Conservation (phyloP, 163 green algal genomes). For the Trebouxiophyceae sp. region DNA sequence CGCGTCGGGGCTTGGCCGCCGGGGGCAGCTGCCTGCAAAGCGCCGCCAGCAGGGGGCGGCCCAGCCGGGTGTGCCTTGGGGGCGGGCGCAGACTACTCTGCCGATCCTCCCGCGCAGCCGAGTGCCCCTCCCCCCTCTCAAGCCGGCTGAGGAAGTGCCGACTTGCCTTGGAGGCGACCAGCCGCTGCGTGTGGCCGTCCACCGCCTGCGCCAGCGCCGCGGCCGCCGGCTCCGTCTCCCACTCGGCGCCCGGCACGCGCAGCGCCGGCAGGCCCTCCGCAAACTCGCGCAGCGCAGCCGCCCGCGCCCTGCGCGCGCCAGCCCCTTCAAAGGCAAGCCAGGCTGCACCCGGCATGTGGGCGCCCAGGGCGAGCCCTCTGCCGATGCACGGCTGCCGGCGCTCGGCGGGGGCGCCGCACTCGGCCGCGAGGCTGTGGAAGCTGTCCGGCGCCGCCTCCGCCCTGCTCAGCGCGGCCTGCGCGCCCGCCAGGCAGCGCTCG, state of each 20-base stretch:
- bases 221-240: conserved; percentile 14
- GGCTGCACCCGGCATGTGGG: too few relatives aligned
- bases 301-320: conserved; percentile 3
- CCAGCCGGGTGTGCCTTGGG: too few relatives aligned
- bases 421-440: not conserved
- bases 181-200: conserved; percentile 19
- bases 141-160: too few relatives aligned
- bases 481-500: not conserved
- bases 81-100: too few relatives aligned
- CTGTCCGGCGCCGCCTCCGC: not conserved
- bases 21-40: too few relatives aligned
- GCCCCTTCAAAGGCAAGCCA: not conserved
- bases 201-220: conserved; percentile 30
- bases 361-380: not conserved
- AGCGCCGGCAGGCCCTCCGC: conserved; percentile 23
- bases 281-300: conserved; percentile 29
- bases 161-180: conserved; percentile 9
- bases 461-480: not conserved
- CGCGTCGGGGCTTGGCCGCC: too few relatives aligned
- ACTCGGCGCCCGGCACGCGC: conserved; percentile 30
- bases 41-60: too few relatives aligned
- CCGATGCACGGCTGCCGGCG: not conserved
- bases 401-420: not conserved
- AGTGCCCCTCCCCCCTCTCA: too few relatives aligned
- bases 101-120: conserved; percentile 8